A percentile compares a stretch with the other conserved stretches of the same genome.
These are phyloP conservation scores for Exophiala xenobiotica DNA, from an alignment of 2,329 filamentous ascomycete genomes.

Conservation along the genomic window DNA sequence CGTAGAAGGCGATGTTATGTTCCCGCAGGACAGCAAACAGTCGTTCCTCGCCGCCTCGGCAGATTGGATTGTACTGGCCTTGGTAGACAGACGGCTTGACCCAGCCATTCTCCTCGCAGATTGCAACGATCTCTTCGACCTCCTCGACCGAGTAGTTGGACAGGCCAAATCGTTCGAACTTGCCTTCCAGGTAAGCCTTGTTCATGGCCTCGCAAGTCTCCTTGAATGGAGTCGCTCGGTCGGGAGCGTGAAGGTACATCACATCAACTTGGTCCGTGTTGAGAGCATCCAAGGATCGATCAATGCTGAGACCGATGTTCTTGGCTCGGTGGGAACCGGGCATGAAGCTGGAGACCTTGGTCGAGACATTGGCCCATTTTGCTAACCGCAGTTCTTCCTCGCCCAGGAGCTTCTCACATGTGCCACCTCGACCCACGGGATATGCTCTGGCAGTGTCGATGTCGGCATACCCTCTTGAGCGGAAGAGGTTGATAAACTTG, in stretches of 20 bases:
- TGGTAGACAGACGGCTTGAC: conserved; percentile 50
- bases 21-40: conserved; percentile 31
- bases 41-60: conserved; percentile 41
- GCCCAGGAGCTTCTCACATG: conserved; percentile 33
- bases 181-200: conserved; percentile 42
- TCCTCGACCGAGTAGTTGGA: conserved; percentile 49
- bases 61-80: conserved; percentile 50
- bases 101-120: conserved; percentile 45
- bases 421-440: conserved; percentile 31
- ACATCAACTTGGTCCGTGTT: conserved; percentile 32
- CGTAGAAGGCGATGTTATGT: conserved; percentile 33
- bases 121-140: conserved; percentile 44
- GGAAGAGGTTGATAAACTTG: conserved; percentile 30
- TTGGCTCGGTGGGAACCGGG: conserved; percentile 31
- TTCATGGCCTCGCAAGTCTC: conserved; percentile 46
- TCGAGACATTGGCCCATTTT: conserved; percentile 32
- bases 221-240: conserved; percentile 44
- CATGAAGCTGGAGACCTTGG: conserved; percentile 32
- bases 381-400: conserved; percentile 27
- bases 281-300: conserved; percentile 31
- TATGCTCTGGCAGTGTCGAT: conserved; percentile 35
- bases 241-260: conserved; percentile 49
- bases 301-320: conserved; percentile 32
- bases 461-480: conserved; percentile 30
- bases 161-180: conserved; percentile 49